phyloP scores from a whole-genome alignment of 352 stramenopile genomes.

The Peronosclerospora sorghi region DNA sequence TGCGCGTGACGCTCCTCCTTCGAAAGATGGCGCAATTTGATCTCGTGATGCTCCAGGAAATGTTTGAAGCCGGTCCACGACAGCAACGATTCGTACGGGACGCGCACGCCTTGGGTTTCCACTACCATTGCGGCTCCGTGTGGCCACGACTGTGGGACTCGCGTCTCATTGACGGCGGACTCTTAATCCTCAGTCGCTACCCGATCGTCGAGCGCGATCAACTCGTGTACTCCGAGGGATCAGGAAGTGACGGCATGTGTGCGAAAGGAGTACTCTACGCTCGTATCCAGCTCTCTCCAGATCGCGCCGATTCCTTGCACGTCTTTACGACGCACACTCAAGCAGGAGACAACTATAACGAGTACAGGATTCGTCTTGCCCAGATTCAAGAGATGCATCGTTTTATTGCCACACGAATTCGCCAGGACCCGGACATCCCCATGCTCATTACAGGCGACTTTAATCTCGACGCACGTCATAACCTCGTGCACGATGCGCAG shows the following conservation, averaged over 20 bases:
- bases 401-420: slow-evolving; percentile 45
- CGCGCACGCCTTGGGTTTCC: slow-evolving; percentile 46
- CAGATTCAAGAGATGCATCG: slow-evolving; percentile 53
- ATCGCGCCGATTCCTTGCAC: slow-evolving; percentile 56
- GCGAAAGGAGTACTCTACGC: slow-evolving; percentile 72
- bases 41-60: slow-evolving; percentile 67
- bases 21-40: slow-evolving; percentile 66
- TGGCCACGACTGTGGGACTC: slow-evolving; percentile 43
- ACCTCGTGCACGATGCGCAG: slow-evolving; percentile 36
- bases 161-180: slow-evolving; percentile 57
- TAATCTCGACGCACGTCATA: slow-evolving; percentile 68
- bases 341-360: slow-evolving; percentile 36
- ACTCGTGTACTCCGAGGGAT: slow-evolving; percentile 41
- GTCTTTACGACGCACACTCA: slow-evolving; percentile 84
- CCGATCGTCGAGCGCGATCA: slow-evolving; percentile 64
- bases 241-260: slow-evolving; percentile 57
- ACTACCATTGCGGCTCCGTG: slow-evolving; percentile 66
- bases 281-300: slow-evolving; percentile 56
- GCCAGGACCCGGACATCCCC: slow-evolving; percentile 36
- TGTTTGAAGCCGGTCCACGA: slow-evolving; percentile 59
- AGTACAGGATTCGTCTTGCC: slow-evolving; percentile 41
- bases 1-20: slow-evolving; percentile 50
- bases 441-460: slow-evolving; percentile 72
- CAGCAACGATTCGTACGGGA: slow-evolving; percentile 46
- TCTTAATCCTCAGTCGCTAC: slow-evolving; percentile 76